A percentile compares a stretch with the other conserved stretches of the same genome.
Conservation (phyloP, 2,329 filamentous ascomycete genomes). For the Venturia aucupariae region DNA sequence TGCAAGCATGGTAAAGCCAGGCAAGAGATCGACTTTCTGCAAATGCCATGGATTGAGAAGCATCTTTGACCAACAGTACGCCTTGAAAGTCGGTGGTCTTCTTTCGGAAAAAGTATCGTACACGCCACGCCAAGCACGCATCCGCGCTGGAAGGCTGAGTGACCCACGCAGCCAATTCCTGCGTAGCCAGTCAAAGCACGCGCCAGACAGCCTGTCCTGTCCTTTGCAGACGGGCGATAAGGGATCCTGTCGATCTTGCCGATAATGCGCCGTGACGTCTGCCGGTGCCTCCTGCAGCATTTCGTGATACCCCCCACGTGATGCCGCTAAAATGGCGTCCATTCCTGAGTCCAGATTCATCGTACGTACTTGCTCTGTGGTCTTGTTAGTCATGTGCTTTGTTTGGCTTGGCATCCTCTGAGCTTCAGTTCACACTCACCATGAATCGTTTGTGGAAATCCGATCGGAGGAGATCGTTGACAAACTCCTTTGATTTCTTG, state of each 20-base stretch:
- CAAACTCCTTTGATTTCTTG: conserved; percentile 87
- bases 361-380: conserved; percentile 32
- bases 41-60: neutral
- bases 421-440: conserved; percentile 33
- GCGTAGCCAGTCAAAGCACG: neutral
- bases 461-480: conserved; percentile 88
- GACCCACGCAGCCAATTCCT: neutral
- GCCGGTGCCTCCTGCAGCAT: neutral
- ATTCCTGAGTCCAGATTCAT: conserved; percentile 16
- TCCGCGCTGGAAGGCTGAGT: neutral
- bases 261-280: conserved; percentile 11
- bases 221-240: neutral
- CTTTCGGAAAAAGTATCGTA: neutral
- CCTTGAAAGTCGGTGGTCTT: neutral
- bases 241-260: neutral
- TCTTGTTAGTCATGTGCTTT: neutral
- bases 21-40: neutral
- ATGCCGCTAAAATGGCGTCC: neutral
- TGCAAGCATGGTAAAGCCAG: neutral
- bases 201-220: neutral
- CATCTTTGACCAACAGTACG: neutral
- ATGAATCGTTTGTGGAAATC: conserved; percentile 99
- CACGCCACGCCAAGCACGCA: conserved; percentile 3
- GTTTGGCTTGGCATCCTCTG: neutral
- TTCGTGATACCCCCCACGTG: neutral